Base-by-base conservation (phyloP, 2,329 filamentous ascomycete genomes). In the Taxawa tesnikishii region DNA sequence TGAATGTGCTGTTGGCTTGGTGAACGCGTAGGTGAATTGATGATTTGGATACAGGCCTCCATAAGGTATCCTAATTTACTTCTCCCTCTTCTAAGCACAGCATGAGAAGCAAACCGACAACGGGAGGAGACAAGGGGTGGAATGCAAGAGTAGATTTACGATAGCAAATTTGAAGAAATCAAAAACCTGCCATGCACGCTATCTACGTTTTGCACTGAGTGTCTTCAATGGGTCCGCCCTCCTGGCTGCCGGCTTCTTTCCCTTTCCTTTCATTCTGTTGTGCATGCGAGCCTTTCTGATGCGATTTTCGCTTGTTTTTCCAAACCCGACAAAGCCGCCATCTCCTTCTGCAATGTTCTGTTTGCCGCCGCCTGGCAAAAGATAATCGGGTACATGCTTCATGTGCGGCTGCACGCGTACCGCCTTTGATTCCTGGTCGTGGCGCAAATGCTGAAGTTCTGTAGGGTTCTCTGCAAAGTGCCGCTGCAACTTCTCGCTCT, bases 401-500 rank as follows among this genome's bases (percentile, higher is more conserved):
- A 98, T 63, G 63, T 98, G 90, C 6, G 81, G 72, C 58, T 96
- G 87, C 28, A 85, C 76, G 37, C 83, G 68, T 10, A 87, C 83
- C 15, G 85, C 77, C 38, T 85, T 73, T 35, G 93, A 66, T 54
- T 94, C 88, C 23, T 78, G 79, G 52, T 98, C 90, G 52, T 98
- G 90, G 15, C 88, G 74, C 43, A 96, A 65, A 52, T 94, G 84
- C 23, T 75, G 73, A 42, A 96, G 62, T 51, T 96, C 88, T 18
- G 79, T 75, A 0, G 90, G 90, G 54, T 98, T 94, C 57, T 98
- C 90, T 53, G 96, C 90, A 49, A 96, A 98, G 63, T 96, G 84
- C 31, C 85, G 72, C 58, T 90, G 87, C 33, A 98, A 64, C 59
- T 94, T 94, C 51, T 96, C 88, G 43, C 80, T 88, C 62, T 93